These are phyloP conservation scores for Singerocomus rubriflavus DNA, from an alignment of 1,284 basidiomycete species.

Conservation along the genomic window DNA sequence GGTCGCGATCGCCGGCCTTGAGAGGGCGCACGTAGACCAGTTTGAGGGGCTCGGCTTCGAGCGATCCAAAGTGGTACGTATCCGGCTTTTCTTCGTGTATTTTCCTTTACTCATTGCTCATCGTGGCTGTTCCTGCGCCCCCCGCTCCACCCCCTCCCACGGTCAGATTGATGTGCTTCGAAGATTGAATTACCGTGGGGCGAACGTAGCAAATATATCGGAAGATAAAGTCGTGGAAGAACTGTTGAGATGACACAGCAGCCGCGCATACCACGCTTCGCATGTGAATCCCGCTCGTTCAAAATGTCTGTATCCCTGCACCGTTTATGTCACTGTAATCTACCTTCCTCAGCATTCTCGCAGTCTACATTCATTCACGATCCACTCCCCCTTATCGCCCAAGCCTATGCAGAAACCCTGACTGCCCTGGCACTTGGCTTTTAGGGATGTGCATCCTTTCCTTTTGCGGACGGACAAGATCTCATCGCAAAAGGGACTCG, in stretches of 20 bases:
- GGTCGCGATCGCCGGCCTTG: constrained; percentile 72
- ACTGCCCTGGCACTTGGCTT: background rate
- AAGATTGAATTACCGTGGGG: constrained; percentile 88
- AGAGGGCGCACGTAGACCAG: constrained; percentile 69
- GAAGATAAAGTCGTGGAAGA: constrained; percentile 62
- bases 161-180: constrained; percentile 83
- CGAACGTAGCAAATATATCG: constrained; percentile 56
- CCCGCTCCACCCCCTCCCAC: background rate
- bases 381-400: constrained; percentile 13
- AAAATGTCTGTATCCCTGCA: constrained; percentile 25
- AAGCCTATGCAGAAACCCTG: constrained; percentile 8
- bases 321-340: constrained; percentile 28
- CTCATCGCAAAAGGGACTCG: background rate
- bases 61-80: constrained; percentile 70
- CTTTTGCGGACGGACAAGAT: constrained; percentile 6
- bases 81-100: background rate
- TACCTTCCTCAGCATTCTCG: constrained; percentile 16
- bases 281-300: constrained; percentile 18
- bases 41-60: constrained; percentile 76
- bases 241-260: constrained; percentile 43
- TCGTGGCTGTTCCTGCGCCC: background rate
- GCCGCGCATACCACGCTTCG: constrained; percentile 24
- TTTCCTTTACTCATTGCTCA: constrained; percentile 1
- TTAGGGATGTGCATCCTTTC: constrained; percentile 4
- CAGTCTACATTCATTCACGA: constrained; percentile 11